Evolutionary conservation across 2,329 filamentous ascomycete species (phyloP).

Genomic region (Zalaria sp.): DNA sequence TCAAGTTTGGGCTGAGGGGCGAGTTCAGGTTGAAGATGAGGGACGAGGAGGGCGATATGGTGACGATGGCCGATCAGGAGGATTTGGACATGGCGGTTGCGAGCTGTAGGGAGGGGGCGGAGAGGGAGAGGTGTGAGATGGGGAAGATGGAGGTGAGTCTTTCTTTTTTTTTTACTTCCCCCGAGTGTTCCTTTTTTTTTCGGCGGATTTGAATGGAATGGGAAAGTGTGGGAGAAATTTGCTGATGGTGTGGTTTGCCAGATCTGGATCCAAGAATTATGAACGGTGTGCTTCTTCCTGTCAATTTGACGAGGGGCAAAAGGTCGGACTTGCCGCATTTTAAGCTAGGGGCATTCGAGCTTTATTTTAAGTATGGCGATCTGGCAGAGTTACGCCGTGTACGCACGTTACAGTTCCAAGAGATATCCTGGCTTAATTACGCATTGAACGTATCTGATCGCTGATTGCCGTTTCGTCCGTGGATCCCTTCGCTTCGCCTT

Average conservation of each 20-base stretch:
- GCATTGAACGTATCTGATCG: no score
- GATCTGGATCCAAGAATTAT: slow-evolving; percentile 3
- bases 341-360: no score
- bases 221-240: not conserved
- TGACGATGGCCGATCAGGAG: slow-evolving; percentile 93
- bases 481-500: no score
- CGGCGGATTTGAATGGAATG: not conserved
- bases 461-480: no score
- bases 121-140: slow-evolving; percentile 37
- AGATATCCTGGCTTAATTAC: no score
- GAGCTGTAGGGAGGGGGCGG: slow-evolving; percentile 36
- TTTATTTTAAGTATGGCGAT: no score
- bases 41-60: slow-evolving; percentile 87
- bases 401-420: no score
- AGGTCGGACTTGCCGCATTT: no score
- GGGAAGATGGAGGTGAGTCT: slow-evolving; percentile 7
- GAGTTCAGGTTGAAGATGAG: slow-evolving; percentile 78
- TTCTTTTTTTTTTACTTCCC: not conserved
- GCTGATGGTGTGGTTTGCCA: not conserved
- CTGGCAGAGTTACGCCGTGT: no score
- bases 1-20: slow-evolving; percentile 64
- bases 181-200: not conserved
- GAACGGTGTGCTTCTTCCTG: not conserved
- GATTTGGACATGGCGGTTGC: slow-evolving; percentile 81
- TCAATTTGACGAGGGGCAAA: no score